Evolutionary conservation across 2,329 filamentous ascomycete species (phyloP).

Genomic region (Lecanicillium sp.): DNA sequence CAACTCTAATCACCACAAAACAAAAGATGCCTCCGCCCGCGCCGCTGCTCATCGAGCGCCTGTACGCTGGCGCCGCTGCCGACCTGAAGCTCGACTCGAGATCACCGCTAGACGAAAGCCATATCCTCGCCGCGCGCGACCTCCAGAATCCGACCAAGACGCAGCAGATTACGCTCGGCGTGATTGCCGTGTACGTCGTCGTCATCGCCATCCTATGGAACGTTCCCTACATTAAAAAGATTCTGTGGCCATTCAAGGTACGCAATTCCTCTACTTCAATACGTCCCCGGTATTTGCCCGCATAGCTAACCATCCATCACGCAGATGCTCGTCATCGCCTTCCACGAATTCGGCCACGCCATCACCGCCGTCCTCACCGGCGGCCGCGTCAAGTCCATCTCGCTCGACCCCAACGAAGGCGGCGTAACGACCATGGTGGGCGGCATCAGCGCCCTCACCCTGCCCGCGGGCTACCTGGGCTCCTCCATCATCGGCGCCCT

Average conservation of each 20-base stretch:
- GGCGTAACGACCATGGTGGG: slow-evolving; percentile 73
- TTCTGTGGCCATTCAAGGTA: slow-evolving; percentile 77
- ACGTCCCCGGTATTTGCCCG: no score
- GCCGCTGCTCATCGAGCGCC: no score
- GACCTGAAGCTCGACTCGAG: no score
- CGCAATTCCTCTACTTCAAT: slow-evolving; percentile 10
- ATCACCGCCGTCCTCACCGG: slow-evolving; percentile 66
- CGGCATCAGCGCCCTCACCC: slow-evolving; percentile 60
- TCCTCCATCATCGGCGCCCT: slow-evolving; percentile 70
- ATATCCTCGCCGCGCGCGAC: slow-evolving; percentile 38
- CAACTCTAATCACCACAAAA: no score
- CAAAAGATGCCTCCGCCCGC: no score
- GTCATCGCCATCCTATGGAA: slow-evolving; percentile 74
- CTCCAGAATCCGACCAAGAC: slow-evolving; percentile 55
- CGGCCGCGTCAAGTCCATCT: slow-evolving; percentile 66
- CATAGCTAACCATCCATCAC: not conserved
- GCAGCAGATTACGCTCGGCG: slow-evolving; percentile 61
- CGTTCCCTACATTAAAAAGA: slow-evolving; percentile 65
- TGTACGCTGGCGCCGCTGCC: no score
- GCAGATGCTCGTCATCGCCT: slow-evolving; percentile 75
- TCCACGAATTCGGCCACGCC: slow-evolving; percentile 74
- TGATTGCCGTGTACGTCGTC: slow-evolving; percentile 65
- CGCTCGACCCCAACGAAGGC: slow-evolving; percentile 68
- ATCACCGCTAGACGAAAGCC: not conserved
- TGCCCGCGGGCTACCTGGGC: slow-evolving; percentile 72